Base-by-base conservation (phyloP, 108 stramenopile species). In the Schizochytrium sp. region DNA sequence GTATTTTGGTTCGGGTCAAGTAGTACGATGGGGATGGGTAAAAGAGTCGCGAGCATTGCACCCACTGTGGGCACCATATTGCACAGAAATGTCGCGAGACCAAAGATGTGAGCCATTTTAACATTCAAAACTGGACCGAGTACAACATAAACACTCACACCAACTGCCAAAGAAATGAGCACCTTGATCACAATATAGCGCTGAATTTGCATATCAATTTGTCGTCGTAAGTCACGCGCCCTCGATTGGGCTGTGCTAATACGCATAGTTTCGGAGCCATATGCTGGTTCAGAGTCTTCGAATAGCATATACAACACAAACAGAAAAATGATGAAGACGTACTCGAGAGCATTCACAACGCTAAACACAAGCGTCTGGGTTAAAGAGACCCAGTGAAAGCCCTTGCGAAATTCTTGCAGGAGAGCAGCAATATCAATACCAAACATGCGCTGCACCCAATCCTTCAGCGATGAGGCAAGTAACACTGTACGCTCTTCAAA, bases 151-250 rank as follows among this genome's bases (percentile, higher is more conserved):
- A 83, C 76, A 53, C 50, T 55, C 2, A 83, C 76, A 1, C 76
- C 76, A 28, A 83, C 76, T 7, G 53, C 76, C 19, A 83, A 40
- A n/a, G 76, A 83, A 53, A 83, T 83, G 76, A 83, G 76, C 50
- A 55, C 53, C 53, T 83, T 83, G 76, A 83, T 83, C 28, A 83
- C 76, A 83, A 83, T 83, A 53, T 83, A 83, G 13, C 76, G 76
- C 76, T 83, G 76, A 42, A 83, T 83, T 42, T 83, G 76, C 47
- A 83, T 55, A 28, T 83, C 76, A 42, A 83, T 83, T 40, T 83
- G 76, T n/a, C 76, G 76, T 55, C 76, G 76, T 5, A 83, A 40
- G 28, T 83, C 76, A 53, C 76, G 76, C 47, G 76, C 76, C 5
- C 76, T 47, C 10, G 76, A 55, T 47, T 83, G 76, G 15, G 76